phyloP scores from a whole-genome alignment of 495 filamentous ascomycete genomes.

The Neurospora intermedia region DNA sequence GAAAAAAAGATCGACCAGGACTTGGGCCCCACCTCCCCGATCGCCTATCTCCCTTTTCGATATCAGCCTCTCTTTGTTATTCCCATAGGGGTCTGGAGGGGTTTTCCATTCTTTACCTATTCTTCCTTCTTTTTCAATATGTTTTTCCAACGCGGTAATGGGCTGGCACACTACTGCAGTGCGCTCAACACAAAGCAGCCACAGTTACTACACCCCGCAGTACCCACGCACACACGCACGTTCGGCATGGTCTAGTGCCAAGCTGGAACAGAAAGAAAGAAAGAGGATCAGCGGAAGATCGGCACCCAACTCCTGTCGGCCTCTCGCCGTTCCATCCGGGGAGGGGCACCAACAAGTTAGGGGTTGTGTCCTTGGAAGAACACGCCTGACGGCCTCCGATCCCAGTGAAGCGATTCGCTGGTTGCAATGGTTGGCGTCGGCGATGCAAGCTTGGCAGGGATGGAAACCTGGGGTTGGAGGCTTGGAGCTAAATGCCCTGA shows the following conservation, averaged over 20 bases:
- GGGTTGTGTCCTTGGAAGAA: background rate
- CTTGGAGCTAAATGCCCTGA: background rate
- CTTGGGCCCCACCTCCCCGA: background rate
- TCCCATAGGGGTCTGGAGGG: background rate
- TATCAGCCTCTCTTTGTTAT: background rate
- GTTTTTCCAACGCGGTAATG: background rate
- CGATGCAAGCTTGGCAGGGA: background rate
- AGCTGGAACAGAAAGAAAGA: background rate
- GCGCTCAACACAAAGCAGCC: background rate
- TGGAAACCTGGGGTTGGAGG: background rate
- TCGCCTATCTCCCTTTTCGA: background rate
- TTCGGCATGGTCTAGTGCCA: background rate
- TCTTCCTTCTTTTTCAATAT: too few species aligned
- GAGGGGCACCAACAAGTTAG: background rate
- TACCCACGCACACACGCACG: background rate
- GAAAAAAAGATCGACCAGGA: background rate
- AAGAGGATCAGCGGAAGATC: background rate
- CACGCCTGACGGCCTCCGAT: background rate
- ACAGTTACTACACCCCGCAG: background rate
- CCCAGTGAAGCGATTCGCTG: background rate
- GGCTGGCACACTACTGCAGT: background rate
- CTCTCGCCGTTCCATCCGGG: background rate
- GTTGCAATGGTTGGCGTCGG: background rate
- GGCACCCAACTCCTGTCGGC: background rate
- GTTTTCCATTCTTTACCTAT: background rate